Base-by-base conservation (phyloP, 441 rosid genomes). In the Adansonia madagascariensis region DNA sequence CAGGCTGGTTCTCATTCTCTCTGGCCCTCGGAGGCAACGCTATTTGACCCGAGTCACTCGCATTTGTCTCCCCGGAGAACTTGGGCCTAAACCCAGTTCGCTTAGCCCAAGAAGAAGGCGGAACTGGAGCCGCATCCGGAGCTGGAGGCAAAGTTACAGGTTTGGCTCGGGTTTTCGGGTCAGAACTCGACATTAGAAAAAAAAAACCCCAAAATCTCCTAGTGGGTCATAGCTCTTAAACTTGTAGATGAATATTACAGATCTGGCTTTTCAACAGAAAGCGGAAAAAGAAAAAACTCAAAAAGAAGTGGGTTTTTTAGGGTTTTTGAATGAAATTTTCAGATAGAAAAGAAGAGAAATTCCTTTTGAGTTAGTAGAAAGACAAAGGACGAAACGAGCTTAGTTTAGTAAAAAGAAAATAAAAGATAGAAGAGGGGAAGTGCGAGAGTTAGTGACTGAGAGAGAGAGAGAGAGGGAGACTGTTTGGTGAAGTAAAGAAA, bases 71-170 rank as follows among this genome's bases (percentile, higher is more conserved):
- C 31, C 99, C 99, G 68, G 99, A 95, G 90, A 94, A 92, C 81
- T 90, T 95, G 46, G 99, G 98, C 5, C 92, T 96, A 76, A 95
- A 95, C 3, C 98, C 98, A 52, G 97, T 95, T 74, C 88, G 82
- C 80, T 92, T 91, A 7, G 99, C 99, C 99, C 99, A 95, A 0
- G 99, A 81, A 78, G 99, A 85, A 3, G 97, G 97, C 79, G 97
- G 93, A 86, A 91, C 71, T 77, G 95, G 81, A 22, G 96, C 77
- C 0, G 96, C 80, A 31, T 91, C 98, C 8, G 94, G 35, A 31
- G 35, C 35, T 31, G 67, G 67, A 31, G 90, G 97, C 91, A 90
- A 89, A 0, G 91, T 82, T 24, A 91, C 93, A 0, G 91, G 94
- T 75, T 90, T 89, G 20, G 94, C 80, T n/a, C 92, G 89, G 85